Evolutionary conservation across 148 eudicot species (phyloP).

Genomic region (Amaranthus palmeri): DNA sequence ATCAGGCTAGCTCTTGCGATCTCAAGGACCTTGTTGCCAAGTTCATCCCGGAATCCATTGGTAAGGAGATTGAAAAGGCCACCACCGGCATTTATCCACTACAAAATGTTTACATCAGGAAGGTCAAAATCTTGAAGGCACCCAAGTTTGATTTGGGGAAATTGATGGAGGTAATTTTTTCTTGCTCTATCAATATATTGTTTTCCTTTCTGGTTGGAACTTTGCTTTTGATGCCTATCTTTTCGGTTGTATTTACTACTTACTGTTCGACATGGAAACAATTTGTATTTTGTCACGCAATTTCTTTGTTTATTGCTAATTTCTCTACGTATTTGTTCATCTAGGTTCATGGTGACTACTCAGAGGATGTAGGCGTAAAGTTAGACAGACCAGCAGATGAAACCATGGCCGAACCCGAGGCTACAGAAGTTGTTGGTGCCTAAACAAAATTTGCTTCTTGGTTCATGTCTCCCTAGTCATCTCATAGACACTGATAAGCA

Average conservation of each 20-base stretch:
- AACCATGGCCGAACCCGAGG: constrained; percentile 37
- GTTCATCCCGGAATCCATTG: constrained; percentile 83
- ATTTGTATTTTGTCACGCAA: no score
- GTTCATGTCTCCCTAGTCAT: background rate
- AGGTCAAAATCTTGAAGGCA: constrained; percentile 81
- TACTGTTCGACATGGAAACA: no score
- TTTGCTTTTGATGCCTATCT: no score
- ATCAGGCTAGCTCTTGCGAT: constrained; percentile 76
- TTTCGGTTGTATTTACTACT: no score
- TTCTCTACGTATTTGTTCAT: background rate
- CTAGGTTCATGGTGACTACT: constrained; percentile 74
- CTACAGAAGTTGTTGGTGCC: constrained; percentile 57
- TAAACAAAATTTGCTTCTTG: background rate
- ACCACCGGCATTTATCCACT: constrained; percentile 77
- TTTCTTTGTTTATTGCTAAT: no score
- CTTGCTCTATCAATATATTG: background rate
- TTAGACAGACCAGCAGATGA: constrained; percentile 76
- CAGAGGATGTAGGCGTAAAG: constrained; percentile 69
- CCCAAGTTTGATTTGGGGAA: constrained; percentile 85
- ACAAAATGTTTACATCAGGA: constrained; percentile 74
- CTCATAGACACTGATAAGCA: constrained; percentile 13
- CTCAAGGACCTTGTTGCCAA: constrained; percentile 77
- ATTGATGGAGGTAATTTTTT: constrained; percentile 61
- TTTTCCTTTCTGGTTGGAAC: no score
- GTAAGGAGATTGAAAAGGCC: constrained; percentile 83